Evolutionary conservation across 2,329 filamentous ascomycete genomes (phyloP).

Genomic region (Tolypocladium tundrense): DNA sequence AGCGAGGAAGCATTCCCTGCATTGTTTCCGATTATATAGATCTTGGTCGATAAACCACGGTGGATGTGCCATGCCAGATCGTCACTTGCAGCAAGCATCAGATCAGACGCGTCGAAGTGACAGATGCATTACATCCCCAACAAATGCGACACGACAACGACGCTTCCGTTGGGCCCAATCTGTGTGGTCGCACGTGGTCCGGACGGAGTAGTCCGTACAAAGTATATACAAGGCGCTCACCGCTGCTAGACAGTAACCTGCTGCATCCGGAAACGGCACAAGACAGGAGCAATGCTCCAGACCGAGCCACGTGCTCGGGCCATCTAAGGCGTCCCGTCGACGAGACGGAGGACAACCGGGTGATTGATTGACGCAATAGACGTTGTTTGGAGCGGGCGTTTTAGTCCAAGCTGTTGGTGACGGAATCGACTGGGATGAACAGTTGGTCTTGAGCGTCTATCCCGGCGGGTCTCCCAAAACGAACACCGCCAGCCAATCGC

Average conservation of each 20-base stretch:
- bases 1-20: background rate
- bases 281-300: background rate
- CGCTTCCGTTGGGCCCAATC: no score
- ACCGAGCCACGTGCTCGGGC: background rate
- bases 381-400: background rate
- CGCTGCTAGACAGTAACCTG: background rate
- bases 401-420: background rate
- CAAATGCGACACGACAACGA: background rate
- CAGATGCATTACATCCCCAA: background rate
- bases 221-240: background rate
- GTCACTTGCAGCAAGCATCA: background rate
- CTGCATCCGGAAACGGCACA: background rate
- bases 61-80: background rate
- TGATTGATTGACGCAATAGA: background rate
- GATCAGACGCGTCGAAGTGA: background rate
- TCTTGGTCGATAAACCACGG: background rate
- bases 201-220: no score
- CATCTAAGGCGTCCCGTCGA: background rate
- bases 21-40: background rate
- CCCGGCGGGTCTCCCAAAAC: background rate
- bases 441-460: no score
- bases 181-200: no score
- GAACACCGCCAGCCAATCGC: constrained; percentile 11
- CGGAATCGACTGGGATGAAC: background rate
- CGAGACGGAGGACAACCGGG: background rate